A percentile compares a stretch with the other conserved stretches of the same genome.
These are phyloP conservation scores for Coprinopsis sp. DNA, from an alignment of 768 basidiomycete species.

Conservation along the genomic window DNA sequence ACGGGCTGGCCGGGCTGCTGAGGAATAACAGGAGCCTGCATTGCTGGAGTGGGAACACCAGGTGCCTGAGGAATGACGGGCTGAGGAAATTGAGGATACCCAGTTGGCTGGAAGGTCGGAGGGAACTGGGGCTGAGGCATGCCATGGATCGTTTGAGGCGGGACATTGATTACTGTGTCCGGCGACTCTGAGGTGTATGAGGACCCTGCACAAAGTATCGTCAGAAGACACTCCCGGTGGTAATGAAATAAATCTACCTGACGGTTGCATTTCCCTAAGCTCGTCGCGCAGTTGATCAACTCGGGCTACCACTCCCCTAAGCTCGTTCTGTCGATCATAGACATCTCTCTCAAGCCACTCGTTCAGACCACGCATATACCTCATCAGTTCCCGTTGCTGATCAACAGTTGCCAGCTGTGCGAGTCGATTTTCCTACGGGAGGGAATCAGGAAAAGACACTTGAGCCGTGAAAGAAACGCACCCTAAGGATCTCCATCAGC, in stretches of 20 bases:
- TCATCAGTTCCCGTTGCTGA: constrained; percentile 75
- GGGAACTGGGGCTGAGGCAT: constrained; percentile 4
- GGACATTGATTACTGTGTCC: not conserved
- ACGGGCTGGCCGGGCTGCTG: too few relatives aligned
- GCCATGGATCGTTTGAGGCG: not conserved
- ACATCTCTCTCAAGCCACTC: constrained; percentile 79
- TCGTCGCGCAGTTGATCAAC: constrained; percentile 46
- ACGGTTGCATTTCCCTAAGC: constrained; percentile 31
- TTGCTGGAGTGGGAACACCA: constrained; percentile 9
- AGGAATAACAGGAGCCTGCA: constrained; percentile 12
- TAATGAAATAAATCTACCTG: constrained; percentile 26
- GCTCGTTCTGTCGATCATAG: constrained; percentile 69
- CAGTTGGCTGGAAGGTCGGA: not conserved
- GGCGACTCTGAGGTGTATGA: not conserved
- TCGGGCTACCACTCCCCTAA: constrained; percentile 60
- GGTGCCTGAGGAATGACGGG: constrained; percentile 18
- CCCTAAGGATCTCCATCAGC: constrained; percentile 64
- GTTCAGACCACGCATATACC: constrained; percentile 73
- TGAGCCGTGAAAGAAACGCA: constrained; percentile 24
- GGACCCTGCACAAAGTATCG: not conserved
- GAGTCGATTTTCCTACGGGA: constrained; percentile 63
- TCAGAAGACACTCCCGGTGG: constrained; percentile 1
- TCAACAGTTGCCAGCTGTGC: constrained; percentile 72
- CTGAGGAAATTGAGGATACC: constrained; percentile 5
- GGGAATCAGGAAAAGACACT: not conserved